Evolutionary conservation across 768 basidiomycete genomes (phyloP), one percentile per base, ranked within the genome.

Genomic region (Panaeolus papilionaceus): DNA sequence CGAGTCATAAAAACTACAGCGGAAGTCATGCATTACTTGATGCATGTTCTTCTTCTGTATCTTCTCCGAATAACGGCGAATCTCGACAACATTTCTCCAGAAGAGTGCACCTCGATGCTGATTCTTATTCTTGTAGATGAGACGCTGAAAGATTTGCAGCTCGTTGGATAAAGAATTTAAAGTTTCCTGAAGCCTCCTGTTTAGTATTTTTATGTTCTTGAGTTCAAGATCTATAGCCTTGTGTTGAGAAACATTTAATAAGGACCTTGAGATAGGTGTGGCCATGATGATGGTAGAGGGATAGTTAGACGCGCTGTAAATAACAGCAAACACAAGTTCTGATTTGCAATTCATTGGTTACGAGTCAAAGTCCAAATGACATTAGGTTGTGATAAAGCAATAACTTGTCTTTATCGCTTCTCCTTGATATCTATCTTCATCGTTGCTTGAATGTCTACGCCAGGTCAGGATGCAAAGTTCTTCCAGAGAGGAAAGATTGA

Each of bases 401-500:
- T 18, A 51, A 51, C 47, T 12, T 33, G 37, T 33, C 49, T 66
- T n/a, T n/a, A 37, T 38, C 40, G 40, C 38, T 51, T 33, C 8
- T 40, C 40, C 38, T 9, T 42, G 42, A 28, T 2, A 18, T 28
- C 26, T 54, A 4, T 38, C 44, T 5, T 16, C n/a, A 26, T 45
- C 16, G 3, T 18, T 12, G 10, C 38, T 65, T 45, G 49, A 66
- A 84, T 84, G 83, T 73, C 85, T 26, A 87, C 88, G 73, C 85
- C 87, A 38, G 92, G 92, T 65, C 92, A 94, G 80, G 94, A 95
- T 85, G 94, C 93, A 61, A 95, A 95, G 75, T 95, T 95, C 86
- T 95, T 95, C 75, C 89, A 91, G 76, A 86, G 94, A 70, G 94
- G 94, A 72, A 96, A 96, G 83, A 94, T 95, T 72, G 93, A 94